Percentiles rank a stretch among this genome's conserved stretches.
Evolutionary conservation across 2,329 filamentous ascomycete genomes (phyloP).

Genomic region (Coniochaeta ligniaria): DNA sequence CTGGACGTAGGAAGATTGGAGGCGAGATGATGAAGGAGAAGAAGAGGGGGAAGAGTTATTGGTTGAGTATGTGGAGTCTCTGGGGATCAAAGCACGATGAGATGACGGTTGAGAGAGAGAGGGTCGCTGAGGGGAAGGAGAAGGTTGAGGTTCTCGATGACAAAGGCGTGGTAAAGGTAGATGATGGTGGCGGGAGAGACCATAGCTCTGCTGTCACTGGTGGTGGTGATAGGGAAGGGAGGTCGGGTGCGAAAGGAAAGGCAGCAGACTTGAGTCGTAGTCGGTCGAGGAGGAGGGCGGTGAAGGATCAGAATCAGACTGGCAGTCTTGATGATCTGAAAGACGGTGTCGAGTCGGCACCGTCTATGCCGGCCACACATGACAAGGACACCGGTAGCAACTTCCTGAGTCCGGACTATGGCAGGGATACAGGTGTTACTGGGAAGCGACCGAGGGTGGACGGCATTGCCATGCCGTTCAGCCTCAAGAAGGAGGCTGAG

Average conservation of each 20-base stretch:
- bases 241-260: background rate
- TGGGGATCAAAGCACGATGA: constrained; percentile 91
- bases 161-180: constrained; percentile 9
- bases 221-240: background rate
- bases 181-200: background rate
- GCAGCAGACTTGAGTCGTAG: background rate
- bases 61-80: constrained; percentile 74
- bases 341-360: constrained; percentile 3
- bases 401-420: constrained; percentile 33
- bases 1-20: constrained; percentile 54
- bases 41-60: constrained; percentile 56
- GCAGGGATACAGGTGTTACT: constrained; percentile 40
- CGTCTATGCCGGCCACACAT: background rate
- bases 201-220: background rate
- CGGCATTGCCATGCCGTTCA: constrained; percentile 68
- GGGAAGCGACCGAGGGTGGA: constrained; percentile 60
- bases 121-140: constrained; percentile 31
- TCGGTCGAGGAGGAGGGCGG: background rate
- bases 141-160: constrained; percentile 17
- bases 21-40: constrained; percentile 38
- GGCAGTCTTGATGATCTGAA: background rate
- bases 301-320: constrained; percentile 1
- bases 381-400: constrained; percentile 12
- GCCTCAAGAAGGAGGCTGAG: constrained; percentile 53
- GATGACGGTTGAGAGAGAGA: constrained; percentile 55